A percentile compares a stretch with the other conserved stretches of the same genome.
These are phyloP conservation scores for Papiliotrema fonsecae DNA, from an alignment of 1,284 basidiomycete species.

Conservation along the genomic window DNA sequence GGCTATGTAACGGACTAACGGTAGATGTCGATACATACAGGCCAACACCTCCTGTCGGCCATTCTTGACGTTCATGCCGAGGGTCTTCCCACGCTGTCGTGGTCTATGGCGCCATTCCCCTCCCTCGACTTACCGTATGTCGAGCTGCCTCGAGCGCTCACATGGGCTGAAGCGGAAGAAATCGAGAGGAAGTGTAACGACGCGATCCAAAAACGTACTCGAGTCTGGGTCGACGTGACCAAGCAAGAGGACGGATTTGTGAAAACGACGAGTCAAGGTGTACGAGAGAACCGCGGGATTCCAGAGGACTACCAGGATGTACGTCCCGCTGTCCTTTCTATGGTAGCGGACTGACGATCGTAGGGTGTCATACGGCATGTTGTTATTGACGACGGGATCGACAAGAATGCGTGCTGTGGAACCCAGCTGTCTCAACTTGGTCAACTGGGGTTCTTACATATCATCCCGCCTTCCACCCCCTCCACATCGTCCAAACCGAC, in stretches of 20 bases:
- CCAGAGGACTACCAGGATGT: constrained; percentile 46
- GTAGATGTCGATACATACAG: constrained; percentile 77
- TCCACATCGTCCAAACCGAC: constrained; percentile 45
- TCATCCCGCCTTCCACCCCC: constrained; percentile 49
- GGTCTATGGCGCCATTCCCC: constrained; percentile 53
- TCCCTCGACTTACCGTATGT: constrained; percentile 70
- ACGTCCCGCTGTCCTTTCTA: constrained; percentile 12
- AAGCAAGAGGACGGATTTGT: constrained; percentile 22
- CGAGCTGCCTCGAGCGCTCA: constrained; percentile 67
- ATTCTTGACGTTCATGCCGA: constrained; percentile 62
- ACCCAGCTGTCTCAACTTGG: constrained; percentile 57
- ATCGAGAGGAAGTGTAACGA: constrained; percentile 65
- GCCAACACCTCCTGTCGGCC: constrained; percentile 77
- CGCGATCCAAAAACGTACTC: constrained; percentile 48
- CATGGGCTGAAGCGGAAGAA: constrained; percentile 58
- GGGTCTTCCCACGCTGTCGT: constrained; percentile 69
- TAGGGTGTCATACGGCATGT: constrained; percentile 71
- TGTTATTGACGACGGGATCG: constrained; percentile 66
- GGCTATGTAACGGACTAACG: not conserved
- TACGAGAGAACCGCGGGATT: constrained; percentile 64
- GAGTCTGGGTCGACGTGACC: constrained; percentile 37
- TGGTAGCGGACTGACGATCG: not conserved
- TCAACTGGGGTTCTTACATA: constrained; percentile 39
- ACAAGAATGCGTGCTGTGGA: constrained; percentile 78
- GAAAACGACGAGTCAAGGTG: constrained; percentile 47